phyloP scores from a whole-genome alignment of 108 stramenopile genomes.

The Craspedostauros australis region DNA sequence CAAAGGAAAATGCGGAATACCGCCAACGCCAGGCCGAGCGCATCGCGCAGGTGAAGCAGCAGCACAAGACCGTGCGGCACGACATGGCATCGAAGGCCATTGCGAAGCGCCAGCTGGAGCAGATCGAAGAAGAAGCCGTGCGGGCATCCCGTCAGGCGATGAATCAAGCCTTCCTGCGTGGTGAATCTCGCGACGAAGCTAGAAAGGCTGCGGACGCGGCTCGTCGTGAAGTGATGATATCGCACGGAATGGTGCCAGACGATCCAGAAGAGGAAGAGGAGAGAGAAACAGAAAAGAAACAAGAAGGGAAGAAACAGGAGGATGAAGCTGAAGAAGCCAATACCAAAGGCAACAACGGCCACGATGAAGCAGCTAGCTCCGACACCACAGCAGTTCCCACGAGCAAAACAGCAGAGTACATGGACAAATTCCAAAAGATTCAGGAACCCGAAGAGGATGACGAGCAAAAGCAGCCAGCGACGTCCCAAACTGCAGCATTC shows the following conservation, averaged over 20 bases:
- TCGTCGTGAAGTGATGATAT: neutral
- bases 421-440: neutral
- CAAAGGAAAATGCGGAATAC: constrained; percentile 27
- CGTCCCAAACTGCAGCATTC: constrained; percentile 46
- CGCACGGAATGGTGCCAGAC: constrained; percentile 7
- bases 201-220: constrained; percentile 40
- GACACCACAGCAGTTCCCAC: no score
- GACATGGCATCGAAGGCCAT: constrained; percentile 42
- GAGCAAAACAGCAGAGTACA: no score
- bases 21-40: constrained; percentile 36
- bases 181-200: constrained; percentile 37
- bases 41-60: constrained; percentile 19
- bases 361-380: no score
- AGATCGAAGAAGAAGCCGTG: constrained; percentile 47
- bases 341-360: neutral
- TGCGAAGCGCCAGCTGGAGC: constrained; percentile 33
- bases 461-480: constrained; percentile 5
- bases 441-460: constrained; percentile 2
- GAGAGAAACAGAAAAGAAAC: neutral
- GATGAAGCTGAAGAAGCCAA: constrained; percentile 7
- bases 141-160: constrained; percentile 44
- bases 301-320: constrained; percentile 1
- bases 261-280: neutral
- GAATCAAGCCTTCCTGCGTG: constrained; percentile 52
- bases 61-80: constrained; percentile 22